A percentile compares a stretch with the other conserved stretches of the same genome.
Evolutionary conservation across 208 protist genomes (phyloP).

Genomic region (Acanthamoeba healyi): DNA sequence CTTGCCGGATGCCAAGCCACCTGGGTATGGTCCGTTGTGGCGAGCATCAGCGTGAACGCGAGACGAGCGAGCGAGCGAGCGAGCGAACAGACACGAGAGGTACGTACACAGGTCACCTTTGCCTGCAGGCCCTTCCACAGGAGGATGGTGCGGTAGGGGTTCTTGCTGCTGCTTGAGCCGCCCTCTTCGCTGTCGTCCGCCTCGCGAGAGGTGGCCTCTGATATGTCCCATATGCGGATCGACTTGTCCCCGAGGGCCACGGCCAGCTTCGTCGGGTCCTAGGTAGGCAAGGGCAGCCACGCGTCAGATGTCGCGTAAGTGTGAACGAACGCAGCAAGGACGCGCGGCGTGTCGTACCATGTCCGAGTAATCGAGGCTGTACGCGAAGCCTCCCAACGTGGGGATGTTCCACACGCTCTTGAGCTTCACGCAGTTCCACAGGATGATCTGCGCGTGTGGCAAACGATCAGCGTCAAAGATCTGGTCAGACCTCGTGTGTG

Average conservation of each 20-base stretch:
- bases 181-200: neutral
- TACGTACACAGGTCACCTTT: slow-evolving; percentile 66
- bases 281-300: too few species aligned
- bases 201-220: slow-evolving; percentile 29
- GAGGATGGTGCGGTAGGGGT: slow-evolving; percentile 26
- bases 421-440: slow-evolving; percentile 70
- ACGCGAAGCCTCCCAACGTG: slow-evolving; percentile 51
- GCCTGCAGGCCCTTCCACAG: slow-evolving; percentile 63
- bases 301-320: too few species aligned
- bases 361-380: slow-evolving; percentile 65
- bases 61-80: too few species aligned
- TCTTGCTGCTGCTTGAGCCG: neutral
- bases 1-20: slow-evolving; percentile 31
- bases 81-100: too few species aligned
- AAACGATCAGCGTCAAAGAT: too few species aligned
- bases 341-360: neutral
- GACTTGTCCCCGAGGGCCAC: slow-evolving; percentile 48
- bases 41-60: too few species aligned
- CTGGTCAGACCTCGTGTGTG: too few species aligned
- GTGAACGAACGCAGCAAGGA: too few species aligned
- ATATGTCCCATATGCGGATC: slow-evolving; percentile 56
- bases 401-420: slow-evolving; percentile 61
- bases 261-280: slow-evolving; percentile 67
- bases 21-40: too few species aligned
- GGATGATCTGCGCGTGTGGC: too few species aligned